These are phyloP conservation scores for Mytilinidion resinicola DNA, from an alignment of 495 filamentous ascomycete species.

Conservation along the genomic window DNA sequence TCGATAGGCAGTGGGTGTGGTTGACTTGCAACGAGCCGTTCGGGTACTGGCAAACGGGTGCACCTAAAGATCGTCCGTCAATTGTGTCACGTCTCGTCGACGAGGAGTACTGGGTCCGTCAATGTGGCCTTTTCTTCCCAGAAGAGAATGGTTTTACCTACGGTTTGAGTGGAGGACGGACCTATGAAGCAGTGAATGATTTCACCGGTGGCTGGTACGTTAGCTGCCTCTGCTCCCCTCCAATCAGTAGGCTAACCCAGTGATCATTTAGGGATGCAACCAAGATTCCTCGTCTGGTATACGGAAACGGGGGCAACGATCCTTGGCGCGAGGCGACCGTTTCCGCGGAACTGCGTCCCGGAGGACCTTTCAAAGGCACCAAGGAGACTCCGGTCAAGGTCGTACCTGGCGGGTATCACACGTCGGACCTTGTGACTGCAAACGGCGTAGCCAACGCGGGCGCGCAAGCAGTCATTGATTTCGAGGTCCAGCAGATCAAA, in stretches of 20 bases:
- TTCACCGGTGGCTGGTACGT: not conserved
- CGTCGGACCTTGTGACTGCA: constrained; percentile 43
- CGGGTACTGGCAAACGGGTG: constrained; percentile 53
- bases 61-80: constrained; percentile 14
- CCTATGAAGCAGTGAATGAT: constrained; percentile 48
- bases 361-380: constrained; percentile 45
- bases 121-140: constrained; percentile 58
- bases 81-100: constrained; percentile 50
- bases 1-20: constrained; percentile 59
- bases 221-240: not conserved
- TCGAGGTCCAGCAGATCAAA: constrained; percentile 43
- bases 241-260: not conserved
- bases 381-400: constrained; percentile 44
- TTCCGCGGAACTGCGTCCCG: constrained; percentile 47
- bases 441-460: constrained; percentile 42
- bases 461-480: constrained; percentile 36
- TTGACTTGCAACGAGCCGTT: constrained; percentile 63
- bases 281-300: constrained; percentile 52
- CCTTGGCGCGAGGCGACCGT: constrained; percentile 53
- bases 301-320: constrained; percentile 58
- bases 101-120: constrained; percentile 51
- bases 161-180: constrained; percentile 47
- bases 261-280: constrained; percentile 43
- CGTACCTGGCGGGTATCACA: constrained; percentile 52
- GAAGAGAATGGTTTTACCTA: constrained; percentile 41